Evolutionary conservation across 495 filamentous ascomycete species (phyloP), one percentile per base, ranked within the genome.

Genomic region (Aspergillus nanangensis): DNA sequence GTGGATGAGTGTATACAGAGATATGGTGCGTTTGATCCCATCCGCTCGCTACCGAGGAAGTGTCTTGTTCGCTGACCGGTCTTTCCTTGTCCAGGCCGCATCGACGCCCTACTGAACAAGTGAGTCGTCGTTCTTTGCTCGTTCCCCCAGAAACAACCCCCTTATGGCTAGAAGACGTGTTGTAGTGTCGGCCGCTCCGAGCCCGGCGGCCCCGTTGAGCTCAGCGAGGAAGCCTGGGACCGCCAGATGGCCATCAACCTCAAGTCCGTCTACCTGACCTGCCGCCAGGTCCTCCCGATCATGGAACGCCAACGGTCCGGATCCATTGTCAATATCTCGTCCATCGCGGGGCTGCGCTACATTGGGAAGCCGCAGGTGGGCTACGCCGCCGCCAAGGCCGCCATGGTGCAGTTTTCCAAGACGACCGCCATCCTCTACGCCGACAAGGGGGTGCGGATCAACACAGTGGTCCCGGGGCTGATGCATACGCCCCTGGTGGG

Each of bases 391-490:
- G 67, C 75, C 4, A 79, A 78, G 52, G 67, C 66, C 0, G 71
- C 70, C 0, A 71, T 78, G n/a, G 50, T 73, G 15, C 60, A 69
- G 18, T 76, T 78, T 32, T 72, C 76, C 8, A 73, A 74, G 17
- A 61, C 67, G 0, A 78, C 74, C 0, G 70, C 74, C 4, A 65
- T 77, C 0, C 69, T 76, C 0, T 81, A 75, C 57, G 76, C 71
- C 0, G 56, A 53, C 3, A 65, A 64, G 25, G 56, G 61, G 0
- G 66, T 79, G 2, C 43, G 78, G 18, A 40, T 82, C 48, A 81
- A 79, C 51, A 76, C 69, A 0, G 67, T 82, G 8, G 72, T 77
- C 8, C 76, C 77, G 0, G 78, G 78, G 4, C 50, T 77, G 44
- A 76, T 72, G 22, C 60, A 70, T 40, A 77, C 74, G 8, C 74